Evolutionary conservation across 1,284 basidiomycete species (phyloP).

Genomic region (Papiliotrema fonsecae): DNA sequence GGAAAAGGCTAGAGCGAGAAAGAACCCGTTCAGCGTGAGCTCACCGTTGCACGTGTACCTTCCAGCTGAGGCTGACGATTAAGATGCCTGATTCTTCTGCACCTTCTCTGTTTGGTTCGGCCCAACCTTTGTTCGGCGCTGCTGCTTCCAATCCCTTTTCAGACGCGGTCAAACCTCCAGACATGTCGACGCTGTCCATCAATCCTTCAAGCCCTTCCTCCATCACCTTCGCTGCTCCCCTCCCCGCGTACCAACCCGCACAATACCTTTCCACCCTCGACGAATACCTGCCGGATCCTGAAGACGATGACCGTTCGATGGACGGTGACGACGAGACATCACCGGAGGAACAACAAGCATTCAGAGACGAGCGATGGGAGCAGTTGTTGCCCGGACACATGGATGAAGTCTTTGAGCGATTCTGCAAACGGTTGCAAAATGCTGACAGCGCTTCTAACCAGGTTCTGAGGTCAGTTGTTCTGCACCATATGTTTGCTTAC

Average conservation of each 20-base stretch:
- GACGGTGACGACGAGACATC: conserved; percentile 32
- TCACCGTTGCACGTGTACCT: neutral
- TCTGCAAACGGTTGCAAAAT: conserved; percentile 35
- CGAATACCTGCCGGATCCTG: conserved; percentile 41
- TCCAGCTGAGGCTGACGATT: neutral
- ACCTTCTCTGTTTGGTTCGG: conserved; percentile 27
- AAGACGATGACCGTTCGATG: conserved; percentile 24
- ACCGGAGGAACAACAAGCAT: conserved; percentile 27
- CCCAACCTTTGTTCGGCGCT: conserved; percentile 29
- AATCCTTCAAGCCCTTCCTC: conserved; percentile 5
- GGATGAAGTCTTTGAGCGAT: conserved; percentile 48
- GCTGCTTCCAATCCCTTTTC: conserved; percentile 5
- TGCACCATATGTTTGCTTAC: neutral
- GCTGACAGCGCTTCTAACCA: conserved; percentile 43
- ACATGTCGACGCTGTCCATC: conserved; percentile 22
- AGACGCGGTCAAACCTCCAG: conserved; percentile 9
- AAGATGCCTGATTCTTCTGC: conserved; percentile 9
- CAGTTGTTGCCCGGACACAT: conserved; percentile 39
- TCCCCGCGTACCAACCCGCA: conserved; percentile 46
- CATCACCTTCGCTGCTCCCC: conserved; percentile 28
- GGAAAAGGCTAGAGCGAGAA: conserved; percentile 34
- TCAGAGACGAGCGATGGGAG: conserved; percentile 37
- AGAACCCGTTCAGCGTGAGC: conserved; percentile 46
- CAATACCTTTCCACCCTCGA: conserved; percentile 47
- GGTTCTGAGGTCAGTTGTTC: conserved; percentile 38